Conservation (phyloP, 2,329 filamentous ascomycete genomes). For the Leptographium radiaticola region DNA sequence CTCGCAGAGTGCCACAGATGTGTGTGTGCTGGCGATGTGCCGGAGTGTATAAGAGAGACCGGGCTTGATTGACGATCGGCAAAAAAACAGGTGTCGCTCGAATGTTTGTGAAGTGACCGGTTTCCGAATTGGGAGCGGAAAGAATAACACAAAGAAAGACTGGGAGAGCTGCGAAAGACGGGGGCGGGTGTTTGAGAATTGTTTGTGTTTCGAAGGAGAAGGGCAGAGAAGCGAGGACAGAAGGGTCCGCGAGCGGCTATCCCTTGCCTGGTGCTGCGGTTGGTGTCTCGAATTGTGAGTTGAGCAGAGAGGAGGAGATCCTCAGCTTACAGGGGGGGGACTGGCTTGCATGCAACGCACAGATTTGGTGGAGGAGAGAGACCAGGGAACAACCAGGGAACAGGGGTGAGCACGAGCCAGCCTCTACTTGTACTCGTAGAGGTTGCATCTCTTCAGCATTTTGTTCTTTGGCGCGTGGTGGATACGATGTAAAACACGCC, state of each 20-base stretch:
- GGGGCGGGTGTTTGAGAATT: neutral
- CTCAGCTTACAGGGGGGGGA: neutral
- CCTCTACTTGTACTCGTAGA: too few relatives aligned
- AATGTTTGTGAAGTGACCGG: neutral
- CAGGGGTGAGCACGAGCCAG: neutral
- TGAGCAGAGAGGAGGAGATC: neutral
- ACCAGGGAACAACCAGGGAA: neutral
- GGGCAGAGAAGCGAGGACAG: neutral
- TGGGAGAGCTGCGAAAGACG: conserved; percentile 1
- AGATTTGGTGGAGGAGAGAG: neutral
- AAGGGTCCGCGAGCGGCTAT: neutral
- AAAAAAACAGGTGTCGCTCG: neutral
- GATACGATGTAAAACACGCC: neutral
- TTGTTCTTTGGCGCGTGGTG: neutral
- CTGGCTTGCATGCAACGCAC: neutral
- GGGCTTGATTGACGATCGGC: too few relatives aligned
- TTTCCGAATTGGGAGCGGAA: neutral
- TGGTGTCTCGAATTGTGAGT: conserved; percentile 25
- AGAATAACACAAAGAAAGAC: neutral
- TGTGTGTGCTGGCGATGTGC: too few relatives aligned
- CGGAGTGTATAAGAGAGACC: too few relatives aligned
- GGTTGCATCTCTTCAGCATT: neutral
- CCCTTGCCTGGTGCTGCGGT: conserved; percentile 21
- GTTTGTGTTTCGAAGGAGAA: neutral
- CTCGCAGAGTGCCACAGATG: too few relatives aligned